Evolutionary conservation across 2,329 filamentous ascomycete genomes (phyloP), one percentile per base, ranked within the genome.

Genomic region (Epichloe aotearoae): DNA sequence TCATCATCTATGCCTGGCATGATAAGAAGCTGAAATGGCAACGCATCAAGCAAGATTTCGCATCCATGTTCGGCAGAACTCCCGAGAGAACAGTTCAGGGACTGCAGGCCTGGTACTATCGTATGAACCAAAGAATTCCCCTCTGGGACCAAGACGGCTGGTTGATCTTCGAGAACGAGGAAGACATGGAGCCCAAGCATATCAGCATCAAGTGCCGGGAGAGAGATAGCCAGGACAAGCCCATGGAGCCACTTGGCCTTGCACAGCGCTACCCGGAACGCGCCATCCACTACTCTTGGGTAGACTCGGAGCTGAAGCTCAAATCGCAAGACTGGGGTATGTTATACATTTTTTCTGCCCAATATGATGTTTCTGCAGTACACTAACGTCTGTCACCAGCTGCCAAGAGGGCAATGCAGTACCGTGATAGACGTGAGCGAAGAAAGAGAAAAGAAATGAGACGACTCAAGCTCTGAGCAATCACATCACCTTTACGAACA

Each of bases 201-300:
- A 57, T 66, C 52, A 62, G 61, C 51, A 66, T 69, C 62, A 69
- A 69, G 57, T 68, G 66, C 49, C 65, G 67, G 2, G 66, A 69
- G 50, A 60, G 64, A 30, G 66, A 69, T 45, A 62, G 57, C 47
- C 64, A 66, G 44, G 64, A 64, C 54, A 66, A 64, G 52, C 64
- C 65, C 17, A 61, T 61, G 58, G 64, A 68, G 50, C 65, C 64
- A 1, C 57, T 69, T 23, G 67, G 67, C 1, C 59, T 69, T 11
- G 66, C 63, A 1, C 67, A 69, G 49, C 64, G 73, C n/a, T 75
- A 70, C 51, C 73, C 73, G 2, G 72, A 75, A 51, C 65, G 70
- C 23, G 72, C 72, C 6, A 61, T 74, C 38, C 60, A 65, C 37
- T 75, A 75, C 56, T 48, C 59, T 4, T 75, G 73, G 73, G 69